These are phyloP conservation scores for Jackrogersella minutella DNA, from an alignment of 495 filamentous ascomycete species.

Conservation along the genomic window DNA sequence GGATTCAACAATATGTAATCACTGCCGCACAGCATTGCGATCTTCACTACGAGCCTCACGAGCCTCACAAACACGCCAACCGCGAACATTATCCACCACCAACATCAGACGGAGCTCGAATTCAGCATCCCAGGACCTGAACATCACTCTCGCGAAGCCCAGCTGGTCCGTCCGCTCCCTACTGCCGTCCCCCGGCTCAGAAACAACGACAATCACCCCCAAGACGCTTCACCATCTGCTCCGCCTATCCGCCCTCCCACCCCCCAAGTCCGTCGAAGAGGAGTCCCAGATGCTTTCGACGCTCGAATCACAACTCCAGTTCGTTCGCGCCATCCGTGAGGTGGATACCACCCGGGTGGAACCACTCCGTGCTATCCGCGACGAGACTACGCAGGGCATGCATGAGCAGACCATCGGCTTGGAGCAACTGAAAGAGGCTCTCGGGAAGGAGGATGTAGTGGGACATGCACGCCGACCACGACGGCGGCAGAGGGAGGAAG, in stretches of 20 bases:
- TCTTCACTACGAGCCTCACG: constrained; percentile 21
- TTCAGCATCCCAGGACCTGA: constrained; percentile 11
- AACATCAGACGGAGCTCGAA: constrained; percentile 10
- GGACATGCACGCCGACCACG: constrained; percentile 58
- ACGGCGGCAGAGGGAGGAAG: constrained; percentile 38
- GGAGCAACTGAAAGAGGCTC: constrained; percentile 47
- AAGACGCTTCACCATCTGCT: constrained; percentile 79
- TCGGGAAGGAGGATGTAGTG: constrained; percentile 52
- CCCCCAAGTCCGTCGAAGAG: constrained; percentile 64
- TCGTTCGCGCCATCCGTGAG: constrained; percentile 83
- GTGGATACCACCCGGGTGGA: constrained; percentile 76
- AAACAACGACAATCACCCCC: constrained; percentile 48
- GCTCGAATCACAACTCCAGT: constrained; percentile 84
- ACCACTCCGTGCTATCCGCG: constrained; percentile 79
- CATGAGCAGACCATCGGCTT: constrained; percentile 54
- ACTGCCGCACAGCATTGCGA: constrained; percentile 35
- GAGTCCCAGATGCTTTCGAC: constrained; percentile 72
- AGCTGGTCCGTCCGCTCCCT: constrained; percentile 88
- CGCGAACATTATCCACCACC: constrained; percentile 23
- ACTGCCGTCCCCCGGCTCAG: constrained; percentile 60
- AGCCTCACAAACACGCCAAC: constrained; percentile 27
- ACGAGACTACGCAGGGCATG: constrained; percentile 68
- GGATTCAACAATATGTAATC: constrained; percentile 35
- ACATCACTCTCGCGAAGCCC: constrained; percentile 69
- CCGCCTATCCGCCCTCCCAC: constrained; percentile 86